Evolutionary conservation across 495 filamentous ascomycete species (phyloP).

Genomic region (Penicillium dipodomyicola): DNA sequence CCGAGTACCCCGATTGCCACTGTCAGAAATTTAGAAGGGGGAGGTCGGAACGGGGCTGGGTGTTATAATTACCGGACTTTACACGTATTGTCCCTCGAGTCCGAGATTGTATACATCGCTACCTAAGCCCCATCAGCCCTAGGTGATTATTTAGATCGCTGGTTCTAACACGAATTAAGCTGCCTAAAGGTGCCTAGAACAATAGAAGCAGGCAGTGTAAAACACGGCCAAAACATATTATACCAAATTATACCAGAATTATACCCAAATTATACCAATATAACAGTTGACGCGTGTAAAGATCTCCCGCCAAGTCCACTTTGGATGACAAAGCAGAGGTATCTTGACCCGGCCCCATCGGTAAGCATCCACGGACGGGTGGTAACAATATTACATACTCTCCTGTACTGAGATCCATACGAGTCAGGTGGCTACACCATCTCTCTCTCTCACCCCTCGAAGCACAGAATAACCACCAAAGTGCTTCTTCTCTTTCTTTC

Average conservation of each 20-base stretch:
- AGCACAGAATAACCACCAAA: not conserved
- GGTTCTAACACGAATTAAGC: not conserved
- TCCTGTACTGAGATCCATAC: conserved; percentile 6
- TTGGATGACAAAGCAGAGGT: conserved; percentile 6
- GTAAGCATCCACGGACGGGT: conserved; percentile 1
- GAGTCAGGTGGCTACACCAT: conserved; percentile 5
- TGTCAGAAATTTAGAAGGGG: conserved; percentile 26
- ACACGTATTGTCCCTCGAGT: conserved; percentile 11
- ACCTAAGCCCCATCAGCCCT: conserved; percentile 8
- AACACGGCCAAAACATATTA: not conserved
- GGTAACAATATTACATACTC: conserved; percentile 7
- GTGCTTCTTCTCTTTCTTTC: conserved; percentile 5
- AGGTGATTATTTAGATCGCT: not conserved
- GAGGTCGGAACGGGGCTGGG: conserved; percentile 14
- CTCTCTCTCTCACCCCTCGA: conserved; percentile 12
- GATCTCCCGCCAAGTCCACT: conserved; percentile 1
- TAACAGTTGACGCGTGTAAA: conserved; percentile 10
- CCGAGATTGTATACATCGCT: conserved; percentile 5
- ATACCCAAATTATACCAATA: not conserved
- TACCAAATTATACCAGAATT: not conserved
- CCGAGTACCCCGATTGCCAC: conserved; percentile 23
- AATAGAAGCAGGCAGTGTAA: conserved; percentile 3
- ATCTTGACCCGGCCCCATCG: not conserved
- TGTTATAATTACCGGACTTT: conserved; percentile 8
- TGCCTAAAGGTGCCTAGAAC: not conserved